Evolutionary conservation across 2,329 filamentous ascomycete species (phyloP).

Genomic region (Didymella exigua): DNA sequence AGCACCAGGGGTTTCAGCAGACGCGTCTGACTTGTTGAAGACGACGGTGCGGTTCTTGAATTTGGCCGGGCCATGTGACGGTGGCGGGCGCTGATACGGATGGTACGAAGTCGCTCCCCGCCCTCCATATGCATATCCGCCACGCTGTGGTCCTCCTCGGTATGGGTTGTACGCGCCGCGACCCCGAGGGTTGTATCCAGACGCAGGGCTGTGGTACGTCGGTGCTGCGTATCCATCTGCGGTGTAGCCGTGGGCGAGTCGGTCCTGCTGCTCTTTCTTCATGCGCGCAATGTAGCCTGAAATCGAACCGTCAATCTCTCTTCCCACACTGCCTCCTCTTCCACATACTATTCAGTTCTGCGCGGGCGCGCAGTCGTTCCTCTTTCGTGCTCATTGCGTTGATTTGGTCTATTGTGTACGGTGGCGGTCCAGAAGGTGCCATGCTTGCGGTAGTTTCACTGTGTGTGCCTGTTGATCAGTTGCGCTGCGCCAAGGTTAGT

Average conservation of each 20-base stretch:
- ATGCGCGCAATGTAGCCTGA: conserved; percentile 29
- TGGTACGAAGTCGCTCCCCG: conserved; percentile 23
- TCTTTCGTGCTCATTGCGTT: conserved; percentile 29
- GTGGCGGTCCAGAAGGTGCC: conserved; percentile 33
- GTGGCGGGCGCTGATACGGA: conserved; percentile 28
- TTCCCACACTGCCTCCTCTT: conserved; percentile 11
- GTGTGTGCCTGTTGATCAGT: conserved; percentile 10
- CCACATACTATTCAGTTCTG: conserved; percentile 37
- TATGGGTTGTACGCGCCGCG: conserved; percentile 2
- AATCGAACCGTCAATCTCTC: conserved; percentile 15
- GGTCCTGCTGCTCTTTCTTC: conserved; percentile 28
- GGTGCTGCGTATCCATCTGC: conserved; percentile 10
- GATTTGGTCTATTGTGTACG: conserved; percentile 34
- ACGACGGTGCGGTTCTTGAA: conserved; percentile 22
- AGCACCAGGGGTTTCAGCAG: conserved; percentile 2
- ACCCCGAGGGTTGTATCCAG: conserved; percentile 1
- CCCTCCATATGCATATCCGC: conserved; percentile 15
- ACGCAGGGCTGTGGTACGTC: neutral
- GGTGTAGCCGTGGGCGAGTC: too few species aligned
- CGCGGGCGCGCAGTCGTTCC: conserved; percentile 28
- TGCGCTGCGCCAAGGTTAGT: conserved; percentile 14
- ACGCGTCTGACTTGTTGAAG: conserved; percentile 16
- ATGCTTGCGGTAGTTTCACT: conserved; percentile 18
- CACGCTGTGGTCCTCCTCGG: conserved; percentile 12
- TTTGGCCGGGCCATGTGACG: conserved; percentile 5